These are phyloP conservation scores for Litchi chinensis DNA, from an alignment of 345 rosid species.

Conservation along the genomic window DNA sequence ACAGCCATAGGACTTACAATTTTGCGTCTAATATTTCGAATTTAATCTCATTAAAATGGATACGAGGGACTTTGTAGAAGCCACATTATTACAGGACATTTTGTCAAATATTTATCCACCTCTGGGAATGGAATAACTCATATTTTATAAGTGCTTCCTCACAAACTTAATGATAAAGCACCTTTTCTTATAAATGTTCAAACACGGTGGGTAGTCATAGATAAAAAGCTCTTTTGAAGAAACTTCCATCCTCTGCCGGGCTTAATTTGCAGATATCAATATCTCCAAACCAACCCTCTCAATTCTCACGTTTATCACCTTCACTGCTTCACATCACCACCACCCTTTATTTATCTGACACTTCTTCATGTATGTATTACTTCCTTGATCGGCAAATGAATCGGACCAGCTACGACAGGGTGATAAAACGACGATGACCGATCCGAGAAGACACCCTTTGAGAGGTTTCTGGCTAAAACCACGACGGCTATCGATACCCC, in stretches of 20 bases:
- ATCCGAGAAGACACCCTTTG: not conserved
- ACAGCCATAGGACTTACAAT: not conserved
- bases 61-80: too few relatives aligned
- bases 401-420: not conserved
- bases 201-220: not conserved
- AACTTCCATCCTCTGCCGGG: not conserved
- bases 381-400: not conserved
- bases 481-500: not conserved
- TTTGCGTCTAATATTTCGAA: too few relatives aligned
- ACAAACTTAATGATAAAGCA: not conserved
- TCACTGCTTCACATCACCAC: not conserved
- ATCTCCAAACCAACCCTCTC: not conserved
- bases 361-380: not conserved
- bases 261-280: not conserved
- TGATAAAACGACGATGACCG: not conserved
- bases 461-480: constrained; percentile 21
- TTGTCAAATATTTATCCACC: too few relatives aligned
- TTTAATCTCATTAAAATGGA: too few relatives aligned
- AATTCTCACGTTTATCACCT: not conserved
- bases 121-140: not conserved
- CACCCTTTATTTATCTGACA: not conserved
- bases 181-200: not conserved
- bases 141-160: not conserved
- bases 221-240: not conserved
- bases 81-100: too few relatives aligned